These are phyloP conservation scores for Anisodus tanguticus DNA, from an alignment of 257 asterid species.

Conservation along the genomic window DNA sequence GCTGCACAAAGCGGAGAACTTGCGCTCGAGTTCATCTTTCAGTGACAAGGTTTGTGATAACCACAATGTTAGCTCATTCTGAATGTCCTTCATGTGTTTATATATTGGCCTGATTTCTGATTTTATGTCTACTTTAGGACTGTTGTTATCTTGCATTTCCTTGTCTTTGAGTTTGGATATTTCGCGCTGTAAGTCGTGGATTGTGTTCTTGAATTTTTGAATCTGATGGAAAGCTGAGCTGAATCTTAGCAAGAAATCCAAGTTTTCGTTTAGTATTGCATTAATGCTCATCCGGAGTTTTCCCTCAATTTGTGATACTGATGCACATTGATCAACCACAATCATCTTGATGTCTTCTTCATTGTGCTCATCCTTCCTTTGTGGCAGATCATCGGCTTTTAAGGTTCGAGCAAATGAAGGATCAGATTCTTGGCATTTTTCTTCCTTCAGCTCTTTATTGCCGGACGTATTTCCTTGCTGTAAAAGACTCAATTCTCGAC, in stretches of 20 bases:
- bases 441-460: conserved; percentile 30
- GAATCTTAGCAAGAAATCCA: conserved; percentile 69
- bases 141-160: conserved; percentile 39
- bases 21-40: conserved; percentile 68
- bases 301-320: conserved; percentile 49
- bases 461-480: conserved; percentile 34
- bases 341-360: conserved; percentile 42
- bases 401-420: conserved; percentile 33
- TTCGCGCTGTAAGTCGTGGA: conserved; percentile 39
- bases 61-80: conserved; percentile 71
- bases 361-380: conserved; percentile 31
- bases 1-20: conserved; percentile 67
- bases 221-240: conserved; percentile 58
- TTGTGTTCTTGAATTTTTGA: conserved; percentile 52
- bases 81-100: conserved; percentile 86
- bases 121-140: conserved; percentile 41
- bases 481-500: conserved; percentile 42
- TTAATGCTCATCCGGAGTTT: conserved; percentile 55
- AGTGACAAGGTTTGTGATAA: conserved; percentile 61
- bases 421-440: conserved; percentile 1
- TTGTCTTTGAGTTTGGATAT: conserved; percentile 43
- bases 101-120: conserved; percentile 76
- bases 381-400: conserved; percentile 34
- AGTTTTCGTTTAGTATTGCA: conserved; percentile 54
- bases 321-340: conserved; percentile 34